Evolutionary conservation across 495 filamentous ascomycete genomes (phyloP), one percentile per base, ranked within the genome.

Genomic region (Penicillium egyptiacum): DNA sequence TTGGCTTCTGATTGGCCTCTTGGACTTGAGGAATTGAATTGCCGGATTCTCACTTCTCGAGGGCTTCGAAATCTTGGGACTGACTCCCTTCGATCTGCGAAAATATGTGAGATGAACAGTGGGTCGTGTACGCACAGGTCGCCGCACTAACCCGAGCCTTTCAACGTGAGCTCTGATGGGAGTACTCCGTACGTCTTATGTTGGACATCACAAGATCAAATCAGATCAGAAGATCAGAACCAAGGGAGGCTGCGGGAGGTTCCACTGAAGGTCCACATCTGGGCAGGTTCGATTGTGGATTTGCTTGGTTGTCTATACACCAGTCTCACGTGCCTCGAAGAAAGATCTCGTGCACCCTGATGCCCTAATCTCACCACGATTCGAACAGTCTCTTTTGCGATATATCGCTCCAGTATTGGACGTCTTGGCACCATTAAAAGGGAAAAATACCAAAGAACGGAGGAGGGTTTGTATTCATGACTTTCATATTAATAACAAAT

Each of bases 51-150:
- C 17, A 22, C 50, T 52, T 42, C 9, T 25, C 28, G 14, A 20
- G 11, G 10, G 35, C 16, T 40, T 30, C 1, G 28, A 39, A 28
- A 30, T 33, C 50, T 20, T 10, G 31, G 7, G 16, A 35, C n/a
- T n/a, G n/a, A n/a, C 8, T 19, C 12, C 37, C 16, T 22, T 31
- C n/a, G 50, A 43, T 53, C 50, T 30, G 50, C 37, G 37, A 30
- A 41, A 52, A 39, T 28, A 16, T 35, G 22, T 19, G 22, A 53
- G 17, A 53, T 53, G 50, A 53, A 53, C 50, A 39, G 50, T 53
- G 50, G 50, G 50, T 53, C 50, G 39, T 31, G 26, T 31, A 37
- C 47, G 39, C 39, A 43, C 50, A 43, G 50, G 25, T 43, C 50
- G 25, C 50, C 33, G 35, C 33, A 28, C 50, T 52, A 52, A 51